Conservation (phyloP, 768 basidiomycete genomes). For the Leucocoprinus leucothites region DNA sequence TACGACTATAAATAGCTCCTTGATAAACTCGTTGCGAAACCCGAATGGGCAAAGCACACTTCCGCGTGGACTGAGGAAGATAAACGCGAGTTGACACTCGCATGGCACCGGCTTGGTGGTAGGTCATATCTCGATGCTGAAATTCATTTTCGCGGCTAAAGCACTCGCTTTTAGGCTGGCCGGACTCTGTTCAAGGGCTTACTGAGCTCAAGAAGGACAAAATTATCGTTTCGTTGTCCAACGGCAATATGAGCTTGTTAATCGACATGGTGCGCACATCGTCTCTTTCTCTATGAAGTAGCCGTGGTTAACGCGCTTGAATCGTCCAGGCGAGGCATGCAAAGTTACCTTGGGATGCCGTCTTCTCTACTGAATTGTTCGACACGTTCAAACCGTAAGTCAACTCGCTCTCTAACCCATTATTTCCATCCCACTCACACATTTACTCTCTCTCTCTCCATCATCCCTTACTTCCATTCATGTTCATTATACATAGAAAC, state of each 20-base stretch:
- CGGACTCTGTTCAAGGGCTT: conserved; percentile 49
- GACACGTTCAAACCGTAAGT: conserved; percentile 64
- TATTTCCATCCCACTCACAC: background rate
- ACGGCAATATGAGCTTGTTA: conserved; percentile 60
- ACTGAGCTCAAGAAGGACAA: conserved; percentile 45
- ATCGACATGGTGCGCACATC: conserved; percentile 53
- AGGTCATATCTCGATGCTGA: conserved; percentile 11
- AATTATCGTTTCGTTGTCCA: conserved; percentile 55
- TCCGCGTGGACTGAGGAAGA: conserved; percentile 39
- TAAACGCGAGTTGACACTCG: conserved; percentile 40
- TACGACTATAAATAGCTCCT: conserved; percentile 41
- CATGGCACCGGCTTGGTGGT: conserved; percentile 65
- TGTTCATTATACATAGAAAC: conserved; percentile 31
- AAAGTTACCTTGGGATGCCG: conserved; percentile 58
- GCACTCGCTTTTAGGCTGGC: conserved; percentile 46
- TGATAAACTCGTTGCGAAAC: conserved; percentile 46
- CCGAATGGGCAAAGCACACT: conserved; percentile 51
- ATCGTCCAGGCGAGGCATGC: conserved; percentile 55
- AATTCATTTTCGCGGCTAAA: background rate
- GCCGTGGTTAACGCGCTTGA: background rate
- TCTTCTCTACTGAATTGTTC: conserved; percentile 61
- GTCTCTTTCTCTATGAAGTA: background rate
- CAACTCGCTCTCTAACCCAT: background rate
- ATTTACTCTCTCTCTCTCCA: too few species aligned
- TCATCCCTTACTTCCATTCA: background rate